Evolutionary conservation across 75 land plant genomes (phyloP), one percentile per base, ranked within the genome.

Genomic region (Ceratopteris richardii): DNA sequence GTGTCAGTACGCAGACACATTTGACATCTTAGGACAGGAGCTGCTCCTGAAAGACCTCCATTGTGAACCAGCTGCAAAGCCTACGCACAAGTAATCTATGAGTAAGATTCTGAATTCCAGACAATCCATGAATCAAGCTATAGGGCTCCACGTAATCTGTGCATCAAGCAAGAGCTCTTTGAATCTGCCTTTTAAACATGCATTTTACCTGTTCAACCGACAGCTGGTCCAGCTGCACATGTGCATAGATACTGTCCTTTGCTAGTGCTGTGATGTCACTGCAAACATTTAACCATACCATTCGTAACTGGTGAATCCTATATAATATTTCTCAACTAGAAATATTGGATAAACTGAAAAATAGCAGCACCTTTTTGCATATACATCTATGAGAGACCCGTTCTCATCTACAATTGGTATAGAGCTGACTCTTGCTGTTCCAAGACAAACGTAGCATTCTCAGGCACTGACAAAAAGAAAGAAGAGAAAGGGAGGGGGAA

Each of bases 191-290:
- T n/a, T n/a, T n/a, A 33, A 9, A 33, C 7, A 9, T 9, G 37
- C 9, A 3, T 33, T 10, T 31, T 69, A 93, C 98, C 90, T 93
- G 90, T 36, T 68, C 73, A 31, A 93, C 68, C n/a, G 72, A 89
- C 72, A 85, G 69, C 56, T 82, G 76, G 68, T 85, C 85, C 44
- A 89, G 84, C 58, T 68, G 87, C 46, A 90, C 75, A 36, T 77
- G 88, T 22, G 84, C 71, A 68, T 93, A 89, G 14, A 75, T 72
- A 61, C 64, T 77, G 68, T 93, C 98, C 36, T 77, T 82, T 31
- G 98, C 98, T 73, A 93, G 75, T 58, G 98, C 86, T 56, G 95
- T 93, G 43, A 93, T 88, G 72, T 93, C 98, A 71, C 98, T 93
- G 82, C 42, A 4, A 30, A 19, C 31, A 63, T 3, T 46, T 46